A percentile compares a stretch with the other conserved stretches of the same genome.
phyloP scores from a whole-genome alignment of 2,329 filamentous ascomycete species.

The Fusarium sp. region DNA sequence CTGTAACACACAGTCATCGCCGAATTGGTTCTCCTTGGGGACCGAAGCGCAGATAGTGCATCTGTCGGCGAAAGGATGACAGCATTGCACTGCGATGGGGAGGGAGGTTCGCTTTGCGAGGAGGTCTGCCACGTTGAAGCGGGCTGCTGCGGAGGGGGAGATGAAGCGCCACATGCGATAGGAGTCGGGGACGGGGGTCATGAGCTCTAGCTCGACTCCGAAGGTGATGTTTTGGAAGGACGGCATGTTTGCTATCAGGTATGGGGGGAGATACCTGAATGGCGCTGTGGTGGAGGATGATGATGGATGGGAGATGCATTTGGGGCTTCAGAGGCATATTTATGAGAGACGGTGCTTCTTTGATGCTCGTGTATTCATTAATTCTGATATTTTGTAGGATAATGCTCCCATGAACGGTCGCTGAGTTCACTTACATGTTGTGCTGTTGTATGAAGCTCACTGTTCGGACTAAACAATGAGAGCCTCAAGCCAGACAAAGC shows the following conservation, averaged over 20 bases:
- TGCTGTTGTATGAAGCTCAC: neutral
- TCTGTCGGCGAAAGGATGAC: neutral
- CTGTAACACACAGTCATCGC: neutral
- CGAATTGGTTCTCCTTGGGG: neutral
- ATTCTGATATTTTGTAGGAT: neutral
- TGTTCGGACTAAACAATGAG: neutral
- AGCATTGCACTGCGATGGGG: slow-evolving; percentile 12
- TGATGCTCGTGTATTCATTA: neutral
- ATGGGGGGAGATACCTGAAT: neutral
- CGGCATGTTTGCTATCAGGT: neutral
- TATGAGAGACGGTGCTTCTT: neutral
- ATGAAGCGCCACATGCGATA: neutral
- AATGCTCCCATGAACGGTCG: neutral
- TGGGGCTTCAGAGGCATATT: neutral
- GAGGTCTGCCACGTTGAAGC: slow-evolving; percentile 4
- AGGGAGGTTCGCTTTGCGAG: neutral
- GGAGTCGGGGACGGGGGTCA: neutral
- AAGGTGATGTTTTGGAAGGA: slow-evolving; percentile 16
- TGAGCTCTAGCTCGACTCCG: slow-evolving; percentile 39
- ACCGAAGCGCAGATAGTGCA: slow-evolving; percentile 5
- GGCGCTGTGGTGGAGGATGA: neutral
- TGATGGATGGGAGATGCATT: neutral
- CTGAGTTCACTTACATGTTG: neutral
- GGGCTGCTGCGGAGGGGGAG: neutral
- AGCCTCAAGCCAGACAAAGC: neutral